Evolutionary conservation across 1,284 basidiomycete species (phyloP), one percentile per base, ranked within the genome.

Genomic region (Marasmius oreades): DNA sequence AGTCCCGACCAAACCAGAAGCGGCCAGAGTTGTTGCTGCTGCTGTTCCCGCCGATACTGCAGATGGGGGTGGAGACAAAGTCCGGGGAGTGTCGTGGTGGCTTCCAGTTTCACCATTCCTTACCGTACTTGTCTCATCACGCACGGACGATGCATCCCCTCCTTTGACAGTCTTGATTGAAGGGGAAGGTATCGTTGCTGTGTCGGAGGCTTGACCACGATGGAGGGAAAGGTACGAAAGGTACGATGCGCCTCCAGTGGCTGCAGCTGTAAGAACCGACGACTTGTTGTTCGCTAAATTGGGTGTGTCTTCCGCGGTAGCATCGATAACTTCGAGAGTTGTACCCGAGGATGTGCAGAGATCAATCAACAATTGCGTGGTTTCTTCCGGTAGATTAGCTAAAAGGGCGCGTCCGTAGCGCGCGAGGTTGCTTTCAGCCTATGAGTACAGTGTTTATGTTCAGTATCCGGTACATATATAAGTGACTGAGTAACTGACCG

Each of bases 311-410:
- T 82, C 77, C 20, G 51, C 39, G 11, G 45, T 44, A 20, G 36
- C 39, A 8, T 56, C 58, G n/a, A 59, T 37, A 1, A 70, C 59
- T 16, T 80, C 75, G 33, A 71, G 55, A 14, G 72, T 69, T n/a
- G 80, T 71, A 5, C 77, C 78, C 1, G 84, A 78, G 6, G 87
- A 88, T 0, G 92, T 92, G 68, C 96, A 98, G 0, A 98, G 79
- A 66, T 98, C 95, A 57, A 98, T 92, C 10, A 99, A 80, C 0
- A 98, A 77, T 53, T 92, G 85, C 0, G 95, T 98, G 0, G 95
- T 96, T 66, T 93, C 90, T 56, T 90, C 82, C 0, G 95, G 92
- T 10, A 94, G 80, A 56, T 84, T 86, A 11, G 85, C 83, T 0
- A 99, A 78, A 71, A 99, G 80, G 0, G 88, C 88, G 2, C 90